Percentiles rank a stretch among this genome's conserved stretches.
Conservation (phyloP, 805 yeast species). For the Saccharomycopsis javanensis region DNA sequence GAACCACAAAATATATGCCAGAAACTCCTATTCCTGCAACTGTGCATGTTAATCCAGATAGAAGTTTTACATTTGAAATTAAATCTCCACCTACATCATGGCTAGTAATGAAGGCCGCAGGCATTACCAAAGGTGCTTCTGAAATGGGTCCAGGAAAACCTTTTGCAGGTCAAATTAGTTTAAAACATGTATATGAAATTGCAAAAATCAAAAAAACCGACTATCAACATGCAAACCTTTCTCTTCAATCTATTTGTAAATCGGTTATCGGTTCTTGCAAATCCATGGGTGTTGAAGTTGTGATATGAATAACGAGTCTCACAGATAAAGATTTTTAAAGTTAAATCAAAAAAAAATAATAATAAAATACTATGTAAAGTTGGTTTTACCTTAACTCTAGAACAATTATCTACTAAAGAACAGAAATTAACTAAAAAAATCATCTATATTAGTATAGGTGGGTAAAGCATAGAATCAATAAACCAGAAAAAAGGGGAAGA, state of each 20-base stretch:
- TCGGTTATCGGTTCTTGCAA: constrained; percentile 82
- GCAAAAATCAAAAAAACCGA: constrained; percentile 91
- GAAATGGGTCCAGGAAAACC: constrained; percentile 45
- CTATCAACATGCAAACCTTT: constrained; percentile 60
- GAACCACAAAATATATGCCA: constrained; percentile 78
- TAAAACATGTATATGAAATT: constrained; percentile 89
- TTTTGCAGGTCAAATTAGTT: constrained; percentile 54
- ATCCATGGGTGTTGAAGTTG: constrained; percentile 78
- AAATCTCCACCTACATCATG: constrained; percentile 90
- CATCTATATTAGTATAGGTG: no score
- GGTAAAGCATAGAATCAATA: no score
- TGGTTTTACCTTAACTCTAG: no score
- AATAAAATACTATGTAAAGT: neutral
- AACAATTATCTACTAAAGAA: no score
- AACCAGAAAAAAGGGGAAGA: no score
- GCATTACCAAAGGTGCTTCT: constrained; percentile 69
- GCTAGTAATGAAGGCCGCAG: constrained; percentile 74
- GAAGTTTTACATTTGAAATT: constrained; percentile 76
- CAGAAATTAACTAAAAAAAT: no score
- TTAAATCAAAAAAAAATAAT: neutral
- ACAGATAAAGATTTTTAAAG: neutral
- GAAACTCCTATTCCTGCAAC: constrained; percentile 87
- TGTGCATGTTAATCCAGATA: constrained; percentile 83
- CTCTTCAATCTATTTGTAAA: constrained; percentile 68
- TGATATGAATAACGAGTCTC: constrained; percentile 35